A percentile compares a stretch with the other conserved stretches of the same genome.
Evolutionary conservation across 495 filamentous ascomycete genomes (phyloP).

Genomic region (Annulohypoxylon moriforme): DNA sequence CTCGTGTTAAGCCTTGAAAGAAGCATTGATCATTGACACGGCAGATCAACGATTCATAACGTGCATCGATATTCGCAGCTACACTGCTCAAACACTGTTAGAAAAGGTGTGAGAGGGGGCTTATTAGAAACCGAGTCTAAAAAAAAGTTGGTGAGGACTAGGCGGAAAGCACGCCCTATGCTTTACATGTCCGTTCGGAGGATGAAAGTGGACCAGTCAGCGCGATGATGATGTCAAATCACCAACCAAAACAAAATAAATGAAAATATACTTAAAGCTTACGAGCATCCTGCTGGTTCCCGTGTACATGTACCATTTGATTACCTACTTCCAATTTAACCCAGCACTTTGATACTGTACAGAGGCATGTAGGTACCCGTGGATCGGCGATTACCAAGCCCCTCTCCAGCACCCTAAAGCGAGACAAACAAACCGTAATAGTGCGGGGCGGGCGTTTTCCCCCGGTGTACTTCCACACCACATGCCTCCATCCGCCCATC

Average conservation of each 20-base stretch:
- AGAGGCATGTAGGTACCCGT: neutral
- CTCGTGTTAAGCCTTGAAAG: constrained; percentile 34
- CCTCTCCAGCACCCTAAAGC: neutral
- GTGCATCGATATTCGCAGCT: neutral
- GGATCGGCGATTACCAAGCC: neutral
- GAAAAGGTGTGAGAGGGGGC: neutral
- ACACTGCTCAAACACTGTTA: neutral
- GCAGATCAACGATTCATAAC: neutral
- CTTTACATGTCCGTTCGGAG: constrained; percentile 2
- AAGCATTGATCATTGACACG: neutral
- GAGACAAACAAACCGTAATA: neutral
- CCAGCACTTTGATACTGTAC: neutral
- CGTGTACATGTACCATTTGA: neutral
- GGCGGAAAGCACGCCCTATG: constrained; percentile 4
- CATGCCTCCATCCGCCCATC: neutral
- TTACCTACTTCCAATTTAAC: neutral
- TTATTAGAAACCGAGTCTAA: neutral
- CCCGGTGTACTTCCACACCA: neutral
- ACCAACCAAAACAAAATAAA: constrained; percentile 12
- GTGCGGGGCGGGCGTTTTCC: neutral
- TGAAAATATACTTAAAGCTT: constrained; percentile 4
- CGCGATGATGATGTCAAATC: neutral
- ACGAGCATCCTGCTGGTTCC: neutral
- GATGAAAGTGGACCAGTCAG: neutral
- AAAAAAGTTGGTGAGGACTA: neutral